These are phyloP conservation scores for Microcyclospora tardicrescens DNA, from an alignment of 2,329 filamentous ascomycete species.

Conservation along the genomic window DNA sequence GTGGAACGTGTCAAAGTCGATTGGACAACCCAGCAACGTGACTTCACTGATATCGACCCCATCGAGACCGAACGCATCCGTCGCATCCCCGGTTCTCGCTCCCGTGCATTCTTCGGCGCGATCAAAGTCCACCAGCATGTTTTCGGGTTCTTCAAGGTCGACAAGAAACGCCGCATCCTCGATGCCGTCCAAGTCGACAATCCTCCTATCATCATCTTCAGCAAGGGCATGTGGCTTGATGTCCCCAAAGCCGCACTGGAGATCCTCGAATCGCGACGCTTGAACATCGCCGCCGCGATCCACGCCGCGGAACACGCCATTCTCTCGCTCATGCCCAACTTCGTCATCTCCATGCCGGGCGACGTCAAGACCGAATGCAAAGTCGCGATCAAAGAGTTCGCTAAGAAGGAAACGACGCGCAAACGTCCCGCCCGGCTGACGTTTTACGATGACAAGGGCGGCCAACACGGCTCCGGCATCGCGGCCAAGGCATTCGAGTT, in stretches of 20 bases:
- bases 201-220: slow-evolving; percentile 71
- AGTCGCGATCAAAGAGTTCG: slow-evolving; percentile 74
- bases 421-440: slow-evolving; percentile 81
- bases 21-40: slow-evolving; percentile 86
- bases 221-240: slow-evolving; percentile 92
- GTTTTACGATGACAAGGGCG: slow-evolving; percentile 92
- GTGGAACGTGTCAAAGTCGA: slow-evolving; percentile 85
- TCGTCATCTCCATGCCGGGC: slow-evolving; percentile 77
- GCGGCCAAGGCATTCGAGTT: slow-evolving; percentile 91
- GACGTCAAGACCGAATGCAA: slow-evolving; percentile 95
- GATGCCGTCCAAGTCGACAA: slow-evolving; percentile 91
- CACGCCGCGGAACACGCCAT: slow-evolving; percentile 91
- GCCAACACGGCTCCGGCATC: slow-evolving; percentile 69
- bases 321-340: slow-evolving; percentile 75
- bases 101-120: slow-evolving; percentile 68
- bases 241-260: slow-evolving; percentile 67
- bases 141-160: slow-evolving; percentile 96
- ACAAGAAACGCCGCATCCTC: slow-evolving; percentile 69
- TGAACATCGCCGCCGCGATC: slow-evolving; percentile 80
- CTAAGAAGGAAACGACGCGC: slow-evolving; percentile 51
- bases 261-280: slow-evolving; percentile 56
- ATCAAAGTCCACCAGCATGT: slow-evolving; percentile 82
- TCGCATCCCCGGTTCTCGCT: slow-evolving; percentile 49
- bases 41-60: slow-evolving; percentile 89
- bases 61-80: slow-evolving; percentile 83